Conservation (phyloP, 805 yeast genomes). For the Metschnikowia matae region DNA sequence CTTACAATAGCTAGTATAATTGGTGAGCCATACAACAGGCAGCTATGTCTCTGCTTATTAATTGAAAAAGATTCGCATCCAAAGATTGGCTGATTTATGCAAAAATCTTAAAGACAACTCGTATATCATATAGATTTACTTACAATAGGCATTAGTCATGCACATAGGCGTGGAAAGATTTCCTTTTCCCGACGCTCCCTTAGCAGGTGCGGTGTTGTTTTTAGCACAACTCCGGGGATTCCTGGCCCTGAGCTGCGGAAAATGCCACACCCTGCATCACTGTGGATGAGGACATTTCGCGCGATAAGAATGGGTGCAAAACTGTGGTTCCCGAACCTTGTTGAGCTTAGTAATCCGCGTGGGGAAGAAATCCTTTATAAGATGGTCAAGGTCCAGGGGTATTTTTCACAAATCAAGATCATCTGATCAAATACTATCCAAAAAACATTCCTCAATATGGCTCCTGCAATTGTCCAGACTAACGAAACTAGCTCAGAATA, state of each 20-base stretch:
- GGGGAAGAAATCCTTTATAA: not conserved
- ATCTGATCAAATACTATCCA: not conserved
- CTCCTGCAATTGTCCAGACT: slow-evolving; percentile 5
- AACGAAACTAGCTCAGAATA: slow-evolving; percentile 5
- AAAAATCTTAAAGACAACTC: not conserved
- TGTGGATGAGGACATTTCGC: slow-evolving; percentile 6
- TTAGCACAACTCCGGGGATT: not conserved
- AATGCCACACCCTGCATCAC: slow-evolving; percentile 5
- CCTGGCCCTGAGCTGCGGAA: not conserved
- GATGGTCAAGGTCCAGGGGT: no score
- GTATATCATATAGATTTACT: not conserved
- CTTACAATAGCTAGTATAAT: not conserved
- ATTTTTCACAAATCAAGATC: not conserved
- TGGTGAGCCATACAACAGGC: not conserved
- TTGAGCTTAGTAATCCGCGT: not conserved
- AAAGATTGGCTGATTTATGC: not conserved
- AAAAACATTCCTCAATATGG: not conserved
- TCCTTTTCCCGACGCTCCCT: not conserved
- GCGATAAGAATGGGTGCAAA: slow-evolving; percentile 11
- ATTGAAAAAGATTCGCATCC: not conserved
- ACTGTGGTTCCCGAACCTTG: slow-evolving; percentile 8
- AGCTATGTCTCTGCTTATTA: not conserved
- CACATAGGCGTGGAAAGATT: not conserved
- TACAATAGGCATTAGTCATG: not conserved
- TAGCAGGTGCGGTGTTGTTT: not conserved